phyloP scores from a whole-genome alignment of 2,329 filamentous ascomycete species.

The Venturiaceae sp. region DNA sequence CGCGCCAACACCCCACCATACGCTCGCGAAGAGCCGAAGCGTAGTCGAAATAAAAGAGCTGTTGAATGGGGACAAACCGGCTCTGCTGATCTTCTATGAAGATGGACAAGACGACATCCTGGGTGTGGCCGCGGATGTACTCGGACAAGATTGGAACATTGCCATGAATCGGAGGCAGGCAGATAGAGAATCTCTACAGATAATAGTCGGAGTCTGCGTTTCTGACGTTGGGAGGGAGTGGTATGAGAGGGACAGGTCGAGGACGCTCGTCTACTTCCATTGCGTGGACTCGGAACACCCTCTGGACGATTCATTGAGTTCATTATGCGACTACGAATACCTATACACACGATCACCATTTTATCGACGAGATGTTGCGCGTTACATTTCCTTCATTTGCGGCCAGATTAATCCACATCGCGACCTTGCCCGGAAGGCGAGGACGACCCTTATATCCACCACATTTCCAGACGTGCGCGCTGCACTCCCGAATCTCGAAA shows the following conservation, averaged over 20 bases:
- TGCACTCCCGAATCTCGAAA: constrained; percentile 75
- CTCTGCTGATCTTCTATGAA: constrained; percentile 6
- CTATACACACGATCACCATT: constrained; percentile 67
- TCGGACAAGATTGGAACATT: constrained; percentile 9
- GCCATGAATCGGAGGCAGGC: not conserved
- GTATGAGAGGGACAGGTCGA: constrained; percentile 1
- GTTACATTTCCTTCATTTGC: constrained; percentile 70
- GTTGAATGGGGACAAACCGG: constrained; percentile 8
- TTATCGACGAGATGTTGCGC: constrained; percentile 64
- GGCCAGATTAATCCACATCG: constrained; percentile 73
- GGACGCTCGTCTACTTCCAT: constrained; percentile 4
- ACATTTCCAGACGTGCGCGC: constrained; percentile 80
- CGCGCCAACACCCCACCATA: not conserved
- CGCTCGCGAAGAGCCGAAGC: constrained; percentile 4
- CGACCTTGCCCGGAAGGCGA: constrained; percentile 64
- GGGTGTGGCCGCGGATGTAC: constrained; percentile 6
- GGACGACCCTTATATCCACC: constrained; percentile 79
- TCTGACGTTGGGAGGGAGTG: not conserved
- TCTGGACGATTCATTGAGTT: constrained; percentile 44
- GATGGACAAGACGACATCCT: constrained; percentile 6
- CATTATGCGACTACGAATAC: constrained; percentile 72
- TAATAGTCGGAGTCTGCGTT: constrained; percentile 3
- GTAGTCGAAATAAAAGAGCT: constrained; percentile 6
- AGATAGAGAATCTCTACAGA: not conserved
- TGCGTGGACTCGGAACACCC: constrained; percentile 33